phyloP scores from a whole-genome alignment of 805 yeast genomes.

The Yamadazyma tumulicola region DNA sequence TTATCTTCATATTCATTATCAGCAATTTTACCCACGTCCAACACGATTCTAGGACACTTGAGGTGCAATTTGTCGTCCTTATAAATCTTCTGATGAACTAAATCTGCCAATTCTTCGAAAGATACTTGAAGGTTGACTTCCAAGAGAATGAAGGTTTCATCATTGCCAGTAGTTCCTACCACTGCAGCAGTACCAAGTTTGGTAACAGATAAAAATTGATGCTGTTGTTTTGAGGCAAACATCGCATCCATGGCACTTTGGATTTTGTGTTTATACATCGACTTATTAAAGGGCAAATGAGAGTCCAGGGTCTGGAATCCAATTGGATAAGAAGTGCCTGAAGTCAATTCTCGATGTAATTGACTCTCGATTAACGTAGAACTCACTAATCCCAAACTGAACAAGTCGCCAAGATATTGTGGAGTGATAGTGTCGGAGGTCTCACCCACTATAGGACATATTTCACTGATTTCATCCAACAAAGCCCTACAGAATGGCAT shows the following conservation, averaged over 20 bases:
- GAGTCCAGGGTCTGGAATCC: constrained; percentile 37
- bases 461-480: constrained; percentile 37
- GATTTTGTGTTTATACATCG: constrained; percentile 27
- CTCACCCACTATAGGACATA: constrained; percentile 45
- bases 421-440: constrained; percentile 48
- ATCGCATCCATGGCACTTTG: constrained; percentile 44
- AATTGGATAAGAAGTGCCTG: constrained; percentile 49
- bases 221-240: constrained; percentile 40
- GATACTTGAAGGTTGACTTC: constrained; percentile 18
- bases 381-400: constrained; percentile 42
- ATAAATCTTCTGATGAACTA: constrained; percentile 14
- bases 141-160: constrained; percentile 45
- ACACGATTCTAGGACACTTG: constrained; percentile 21
- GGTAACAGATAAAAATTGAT: constrained; percentile 46
- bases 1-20: constrained; percentile 15
- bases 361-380: constrained; percentile 46
- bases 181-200: constrained; percentile 48
- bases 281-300: constrained; percentile 15
- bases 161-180: constrained; percentile 48
- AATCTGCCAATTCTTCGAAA: constrained; percentile 13
- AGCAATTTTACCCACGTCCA: constrained; percentile 26
- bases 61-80: constrained; percentile 13
- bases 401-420: constrained; percentile 47
- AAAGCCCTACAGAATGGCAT: constrained; percentile 39
- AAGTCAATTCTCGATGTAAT: constrained; percentile 47